These are phyloP conservation scores for Quercus alba DNA, from an alignment of 306 rosid species.

Conservation along the genomic window DNA sequence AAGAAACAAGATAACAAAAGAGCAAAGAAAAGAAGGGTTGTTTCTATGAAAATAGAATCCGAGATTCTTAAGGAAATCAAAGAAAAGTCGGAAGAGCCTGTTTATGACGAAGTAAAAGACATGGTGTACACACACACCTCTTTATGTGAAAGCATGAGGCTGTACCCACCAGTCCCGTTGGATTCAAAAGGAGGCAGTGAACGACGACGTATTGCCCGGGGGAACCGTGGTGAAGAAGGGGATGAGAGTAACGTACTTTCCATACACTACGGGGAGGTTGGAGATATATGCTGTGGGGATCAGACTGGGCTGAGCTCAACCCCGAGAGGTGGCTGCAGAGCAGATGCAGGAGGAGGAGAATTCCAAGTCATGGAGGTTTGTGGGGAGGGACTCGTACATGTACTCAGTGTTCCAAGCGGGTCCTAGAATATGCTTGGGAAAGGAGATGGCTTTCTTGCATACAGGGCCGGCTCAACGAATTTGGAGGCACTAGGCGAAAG, in stretches of 20 bases:
- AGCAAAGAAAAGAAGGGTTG: too few relatives aligned
- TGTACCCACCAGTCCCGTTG: constrained; percentile 58
- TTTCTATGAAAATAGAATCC: neutral
- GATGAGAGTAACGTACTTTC: constrained; percentile 44
- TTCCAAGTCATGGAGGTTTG: constrained; percentile 41
- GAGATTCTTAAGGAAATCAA: constrained; percentile 36
- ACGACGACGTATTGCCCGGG: constrained; percentile 56
- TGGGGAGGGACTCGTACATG: constrained; percentile 42
- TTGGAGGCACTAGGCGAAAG: too few relatives aligned
- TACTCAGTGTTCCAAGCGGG: constrained; percentile 85
- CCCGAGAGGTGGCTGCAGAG: constrained; percentile 70
- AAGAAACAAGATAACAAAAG: too few relatives aligned
- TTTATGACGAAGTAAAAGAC: constrained; percentile 45
- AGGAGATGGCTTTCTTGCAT: constrained; percentile 79
- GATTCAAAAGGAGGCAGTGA: constrained; percentile 36
- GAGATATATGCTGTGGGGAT: constrained; percentile 54
- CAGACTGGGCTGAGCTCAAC: constrained; percentile 52
- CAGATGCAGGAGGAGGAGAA: neutral
- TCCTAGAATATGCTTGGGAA: constrained; percentile 71
- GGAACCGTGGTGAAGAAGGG: constrained; percentile 68
- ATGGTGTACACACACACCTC: constrained; percentile 70
- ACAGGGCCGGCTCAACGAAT: too few relatives aligned
- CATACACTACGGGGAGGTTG: constrained; percentile 58
- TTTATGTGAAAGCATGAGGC: constrained; percentile 62
- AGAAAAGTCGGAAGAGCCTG: neutral